Percentiles rank a stretch among this genome's conserved stretches.
phyloP scores from a whole-genome alignment of 192 early-diverging fungal genomes.

The Mycoemilia scoparia region DNA sequence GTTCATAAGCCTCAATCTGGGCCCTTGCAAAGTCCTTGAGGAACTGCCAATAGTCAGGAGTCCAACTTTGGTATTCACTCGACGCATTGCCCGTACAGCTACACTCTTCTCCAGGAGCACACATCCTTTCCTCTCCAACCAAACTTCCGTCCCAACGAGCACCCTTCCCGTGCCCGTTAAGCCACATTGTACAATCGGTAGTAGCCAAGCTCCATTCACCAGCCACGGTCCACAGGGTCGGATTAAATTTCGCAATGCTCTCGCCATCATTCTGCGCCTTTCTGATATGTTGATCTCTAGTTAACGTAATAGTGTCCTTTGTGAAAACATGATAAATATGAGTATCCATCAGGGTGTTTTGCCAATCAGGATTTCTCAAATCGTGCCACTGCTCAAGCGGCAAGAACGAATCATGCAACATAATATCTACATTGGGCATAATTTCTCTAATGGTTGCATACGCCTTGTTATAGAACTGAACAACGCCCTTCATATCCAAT shows the following conservation, averaged over 20 bases:
- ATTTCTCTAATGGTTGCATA: slow-evolving; percentile 18
- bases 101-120: too few relatives aligned
- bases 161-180: slow-evolving; percentile 43
- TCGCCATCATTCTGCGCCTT: slow-evolving; percentile 14
- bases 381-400: slow-evolving; percentile 20
- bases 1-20: slow-evolving; percentile 46
- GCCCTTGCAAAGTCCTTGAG: slow-evolving; percentile 30
- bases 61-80: slow-evolving; percentile 16
- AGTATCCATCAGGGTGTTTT: slow-evolving; percentile 25
- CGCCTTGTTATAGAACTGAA: slow-evolving; percentile 27
- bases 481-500: slow-evolving; percentile 13
- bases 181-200: slow-evolving; percentile 53
- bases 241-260: slow-evolving; percentile 15
- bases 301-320: slow-evolving; percentile 17
- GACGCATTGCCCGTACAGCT: slow-evolving; percentile 9
- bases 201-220: slow-evolving; percentile 54
- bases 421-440: slow-evolving; percentile 10
- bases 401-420: slow-evolving; percentile 30
- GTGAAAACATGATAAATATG: slow-evolving; percentile 35
- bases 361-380: slow-evolving; percentile 20
- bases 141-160: slow-evolving; percentile 46
- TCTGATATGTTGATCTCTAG: slow-evolving; percentile 17
- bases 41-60: slow-evolving; percentile 22
- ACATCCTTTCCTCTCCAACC: slow-evolving; percentile 8
- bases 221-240: slow-evolving; percentile 40